Conservation (phyloP, 805 yeast species). For the Kodamaea leandrae region DNA sequence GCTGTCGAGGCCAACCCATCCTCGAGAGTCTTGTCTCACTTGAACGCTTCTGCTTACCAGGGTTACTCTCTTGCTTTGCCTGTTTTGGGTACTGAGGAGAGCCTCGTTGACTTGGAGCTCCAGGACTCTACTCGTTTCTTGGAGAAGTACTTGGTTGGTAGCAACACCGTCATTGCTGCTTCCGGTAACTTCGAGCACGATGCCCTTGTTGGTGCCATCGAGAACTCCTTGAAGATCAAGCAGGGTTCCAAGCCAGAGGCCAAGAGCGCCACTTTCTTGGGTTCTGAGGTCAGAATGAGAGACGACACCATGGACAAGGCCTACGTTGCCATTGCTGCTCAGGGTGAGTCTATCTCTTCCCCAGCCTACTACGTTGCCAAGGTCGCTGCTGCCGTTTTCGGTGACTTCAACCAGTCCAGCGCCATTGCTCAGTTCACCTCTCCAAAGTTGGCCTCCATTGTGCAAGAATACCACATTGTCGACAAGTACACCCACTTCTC, state of each 20-base stretch:
- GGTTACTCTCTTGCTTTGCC: slow-evolving; percentile 80
- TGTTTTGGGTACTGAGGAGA: slow-evolving; percentile 68
- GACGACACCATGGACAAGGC: slow-evolving; percentile 84
- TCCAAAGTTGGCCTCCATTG: slow-evolving; percentile 66
- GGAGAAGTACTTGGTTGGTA: slow-evolving; percentile 54
- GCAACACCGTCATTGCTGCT: slow-evolving; percentile 67
- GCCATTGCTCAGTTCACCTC: slow-evolving; percentile 52
- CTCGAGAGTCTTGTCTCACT: slow-evolving; percentile 64
- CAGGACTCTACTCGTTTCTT: slow-evolving; percentile 59
- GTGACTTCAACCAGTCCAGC: slow-evolving; percentile 53
- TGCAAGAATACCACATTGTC: slow-evolving; percentile 69
- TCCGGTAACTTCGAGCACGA: slow-evolving; percentile 73
- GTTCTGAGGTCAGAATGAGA: slow-evolving; percentile 85
- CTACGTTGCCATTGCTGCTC: slow-evolving; percentile 70
- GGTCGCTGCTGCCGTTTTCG: slow-evolving; percentile 65
- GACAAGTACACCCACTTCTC: slow-evolving; percentile 73
- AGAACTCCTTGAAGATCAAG: slow-evolving; percentile 46
- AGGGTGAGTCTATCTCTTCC: slow-evolving; percentile 64
- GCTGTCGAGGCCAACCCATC: slow-evolving; percentile 56
- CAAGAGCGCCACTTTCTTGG: slow-evolving; percentile 66
- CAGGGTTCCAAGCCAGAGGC: slow-evolving; percentile 49
- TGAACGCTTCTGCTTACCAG: slow-evolving; percentile 83
- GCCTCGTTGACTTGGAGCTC: slow-evolving; percentile 54
- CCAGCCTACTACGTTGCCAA: slow-evolving; percentile 67
- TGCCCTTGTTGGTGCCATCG: slow-evolving; percentile 63